Base-by-base conservation (phyloP, 108 stramenopile species). In the Cyclotella kingstonii region DNA sequence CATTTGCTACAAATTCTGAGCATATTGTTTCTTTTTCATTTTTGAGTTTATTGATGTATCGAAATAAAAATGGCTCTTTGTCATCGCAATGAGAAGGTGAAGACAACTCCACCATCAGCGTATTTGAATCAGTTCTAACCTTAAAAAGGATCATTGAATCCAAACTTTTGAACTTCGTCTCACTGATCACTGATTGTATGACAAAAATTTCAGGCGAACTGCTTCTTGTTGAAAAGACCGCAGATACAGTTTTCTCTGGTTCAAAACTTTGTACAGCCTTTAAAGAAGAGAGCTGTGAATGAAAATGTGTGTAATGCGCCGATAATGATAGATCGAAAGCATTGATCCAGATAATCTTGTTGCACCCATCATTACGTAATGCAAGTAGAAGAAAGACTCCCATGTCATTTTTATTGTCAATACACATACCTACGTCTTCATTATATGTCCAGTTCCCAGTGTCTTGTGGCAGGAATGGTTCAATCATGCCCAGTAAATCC, bases 321-420 rank as follows among this genome's bases (percentile, higher is more conserved):
- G 25, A 7, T 7, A 61, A 15, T 28, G 52, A 63, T 45, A 71
- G 46, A 48, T 60, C 53, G 28, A 47, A 33, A 4, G 50, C 43
- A 45, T 70, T 61, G 52, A 70, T 41, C 68, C 68, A 70, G n/a
- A 38, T 42, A 29, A 68, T 68, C 3, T 21, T 26, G 7, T 41
- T 25, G 25, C 18, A 5, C 26, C 40, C 40, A 0, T 22, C 29
- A 1, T 56, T 31, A 40, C 26, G 30, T 9, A 44, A 34, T 45
- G 44, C 66, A 33, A 42, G 28, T 15, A 58, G 29, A 30, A 70
- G 66, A 53, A 70, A 62, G 19, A 64, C 39, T 12, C 66, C 70
- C 34, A 41, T 46, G n/a, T 63, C 45, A 3, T 17, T 27, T 15
- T 41, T 50, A 0, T 44, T 40, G 53, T 56, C 47, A 34, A 57